Evolutionary conservation across 1,139 yeast species (phyloP), one percentile per base, ranked within the genome.

Genomic region (Dujonia santamariae): DNA sequence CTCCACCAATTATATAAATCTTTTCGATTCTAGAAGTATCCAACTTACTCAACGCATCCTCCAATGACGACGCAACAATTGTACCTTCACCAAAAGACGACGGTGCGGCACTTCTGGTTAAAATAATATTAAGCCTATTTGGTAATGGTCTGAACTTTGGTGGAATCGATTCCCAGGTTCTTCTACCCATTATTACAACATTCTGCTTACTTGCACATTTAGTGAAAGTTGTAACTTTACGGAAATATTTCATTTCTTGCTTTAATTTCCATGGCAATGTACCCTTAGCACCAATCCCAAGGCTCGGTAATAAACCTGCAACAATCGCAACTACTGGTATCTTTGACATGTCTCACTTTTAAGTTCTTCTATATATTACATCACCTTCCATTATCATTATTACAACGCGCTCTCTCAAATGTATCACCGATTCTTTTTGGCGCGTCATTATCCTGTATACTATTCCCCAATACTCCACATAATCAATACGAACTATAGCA

Each of bases 121-220:
- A 61, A 0, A 92, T 77, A 8, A 90, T 78, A 54, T 94, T 94
- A 30, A 79, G 43, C 37, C 99, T 70, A 35, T 71, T 76, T 2
- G 83, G 81, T 32, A 92, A 68, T 0, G 99, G 99, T 43, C 96
- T 68, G 60, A 87, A 92, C 53, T 72, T 80, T 1, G 59, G 41
- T 0, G 98, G 98, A 30, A 92, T 88, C 7, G 96, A 85, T 25
- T 88, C 94, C 96, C 97, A 92, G 1, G 98, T 92, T 52, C 80
- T 84, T 37, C 97, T 72, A 4, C 99, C 99, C 99, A 94, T 92
- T 7, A 94, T 71, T 11, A 94, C 97, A 0, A 88, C 95, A 48
- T 90, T 86, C 37, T 61, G 54, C 38, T 59, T 60, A 5, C 39
- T 40, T 4, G 67, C 50, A 4, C 47, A 46, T 6, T 37, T 37